Evolutionary conservation across 495 filamentous ascomycete genomes (phyloP), one percentile per base, ranked within the genome.

Genomic region (Diplogelasinospora grovesii): DNA sequence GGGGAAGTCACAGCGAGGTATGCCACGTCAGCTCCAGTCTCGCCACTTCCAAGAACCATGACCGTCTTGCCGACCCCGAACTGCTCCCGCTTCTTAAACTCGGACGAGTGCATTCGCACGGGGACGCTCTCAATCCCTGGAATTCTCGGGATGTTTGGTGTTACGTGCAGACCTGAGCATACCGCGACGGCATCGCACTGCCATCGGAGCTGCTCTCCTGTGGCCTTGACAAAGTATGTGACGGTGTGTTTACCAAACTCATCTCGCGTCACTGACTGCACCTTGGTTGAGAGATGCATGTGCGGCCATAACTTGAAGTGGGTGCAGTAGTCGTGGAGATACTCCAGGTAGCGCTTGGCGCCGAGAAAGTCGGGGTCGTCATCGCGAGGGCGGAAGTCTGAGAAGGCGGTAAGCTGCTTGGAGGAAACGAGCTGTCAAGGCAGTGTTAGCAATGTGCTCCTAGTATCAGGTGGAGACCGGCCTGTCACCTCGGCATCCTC

Each of bases 11-110:
- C 56, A 10, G 63, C 59, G 39, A 69, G 45, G 39, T 66, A 63
- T 11, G 63, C 48, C 3, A 69, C 52, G 36, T 71, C 68, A 31
- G 61, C 57, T 3, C 52, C 64, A 1, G 68, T 70, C 47, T 72
- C 68, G 2, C 67, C 68, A 22, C 50, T 59, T 1, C 66, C 67
- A 13, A 71, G 49, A 13, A 71, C 58, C 45, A 70, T 28, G 13
- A 72, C 54, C 4, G 65, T 54, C 44, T 57, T 63, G 23, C 45
- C 52, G 16, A 43, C 47, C 8, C 51, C 63, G 19, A 71, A 65
- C 27, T 69, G 56, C 8, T 48, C 46, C 21, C 60, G 52, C 5
- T 28, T 36, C 45, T 71, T 70, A 51, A 69, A 68, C 26, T 69
- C 39, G 1, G 61, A 63, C 1, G 67, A 70, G 43, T 71, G 65